Conservation (phyloP, 139 green algal species). For the Mesotaenium endlicherianum region DNA sequence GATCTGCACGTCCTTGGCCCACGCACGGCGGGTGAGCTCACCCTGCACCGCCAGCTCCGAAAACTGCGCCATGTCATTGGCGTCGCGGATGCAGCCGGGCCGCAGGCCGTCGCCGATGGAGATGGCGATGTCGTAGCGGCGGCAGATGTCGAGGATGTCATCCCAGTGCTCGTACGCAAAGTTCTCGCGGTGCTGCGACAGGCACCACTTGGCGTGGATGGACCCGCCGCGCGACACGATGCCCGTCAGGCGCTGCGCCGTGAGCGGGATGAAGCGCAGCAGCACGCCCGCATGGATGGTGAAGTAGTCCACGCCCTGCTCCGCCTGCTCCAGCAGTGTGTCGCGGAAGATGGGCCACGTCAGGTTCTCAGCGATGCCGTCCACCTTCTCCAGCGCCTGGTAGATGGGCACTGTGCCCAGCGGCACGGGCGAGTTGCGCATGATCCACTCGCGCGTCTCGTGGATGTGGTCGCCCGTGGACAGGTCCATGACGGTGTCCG, state of each 20-base stretch:
- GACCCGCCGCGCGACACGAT: constrained; percentile 91
- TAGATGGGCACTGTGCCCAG: constrained; percentile 83
- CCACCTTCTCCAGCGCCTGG: constrained; percentile 78
- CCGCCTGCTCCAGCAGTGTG: constrained; percentile 85
- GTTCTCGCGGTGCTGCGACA: constrained; percentile 76
- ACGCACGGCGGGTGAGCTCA: constrained; percentile 85
- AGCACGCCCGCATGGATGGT: constrained; percentile 96
- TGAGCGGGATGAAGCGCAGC: constrained; percentile 86
- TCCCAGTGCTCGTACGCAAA: constrained; percentile 98
- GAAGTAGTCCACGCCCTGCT: constrained; percentile 95
- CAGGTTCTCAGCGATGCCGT: constrained; percentile 80
- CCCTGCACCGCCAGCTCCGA: constrained; percentile 92
- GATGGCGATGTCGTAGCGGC: constrained; percentile 81
- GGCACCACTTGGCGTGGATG: constrained; percentile 88
- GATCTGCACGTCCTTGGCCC: constrained; percentile 91
- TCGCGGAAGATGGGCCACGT: constrained; percentile 95
- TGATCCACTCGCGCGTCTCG: constrained; percentile 90
- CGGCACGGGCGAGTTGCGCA: constrained; percentile 88
- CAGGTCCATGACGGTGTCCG: constrained; percentile 95
- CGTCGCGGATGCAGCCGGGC: constrained; percentile 81
- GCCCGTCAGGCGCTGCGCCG: constrained; percentile 84
- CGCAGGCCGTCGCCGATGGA: constrained; percentile 90
- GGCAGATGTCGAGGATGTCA: constrained; percentile 97
- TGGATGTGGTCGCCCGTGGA: constrained; percentile 90
- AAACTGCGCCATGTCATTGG: constrained; percentile 95